Evolutionary conservation across 306 rosid genomes (phyloP).

Genomic region (Malus domestica): ASM211411v1 NC_041799.1:7858001-7858500

Average conservation of each 20-base stretch:
- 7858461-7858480: constrained; percentile 86
- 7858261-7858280: not conserved
- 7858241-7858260: not conserved
- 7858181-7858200: constrained; percentile 82
- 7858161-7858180: constrained; percentile 62
- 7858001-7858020: constrained; percentile 97
- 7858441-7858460: constrained; percentile 89
- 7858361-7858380: constrained; percentile 1
- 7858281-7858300: not conserved
- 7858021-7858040: constrained; percentile 95
- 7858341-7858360: not conserved
- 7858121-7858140: constrained; percentile 92
- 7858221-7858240: not conserved
- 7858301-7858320: not conserved
- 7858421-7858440: constrained; percentile 94
- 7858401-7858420: constrained; percentile 77
- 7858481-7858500: constrained; percentile 92
- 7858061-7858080: constrained; percentile 93
- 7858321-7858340: not conserved
- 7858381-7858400: constrained; percentile 22
- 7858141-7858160: constrained; percentile 88
- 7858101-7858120: constrained; percentile 68
- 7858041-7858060: constrained; percentile 88
- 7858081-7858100: constrained; percentile 98
- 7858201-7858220: not conserved